Percentiles rank a stretch among this genome's conserved stretches.
Evolutionary conservation across 257 asterid genomes (phyloP).

Genomic region (Catharanthus roseus): DNA sequence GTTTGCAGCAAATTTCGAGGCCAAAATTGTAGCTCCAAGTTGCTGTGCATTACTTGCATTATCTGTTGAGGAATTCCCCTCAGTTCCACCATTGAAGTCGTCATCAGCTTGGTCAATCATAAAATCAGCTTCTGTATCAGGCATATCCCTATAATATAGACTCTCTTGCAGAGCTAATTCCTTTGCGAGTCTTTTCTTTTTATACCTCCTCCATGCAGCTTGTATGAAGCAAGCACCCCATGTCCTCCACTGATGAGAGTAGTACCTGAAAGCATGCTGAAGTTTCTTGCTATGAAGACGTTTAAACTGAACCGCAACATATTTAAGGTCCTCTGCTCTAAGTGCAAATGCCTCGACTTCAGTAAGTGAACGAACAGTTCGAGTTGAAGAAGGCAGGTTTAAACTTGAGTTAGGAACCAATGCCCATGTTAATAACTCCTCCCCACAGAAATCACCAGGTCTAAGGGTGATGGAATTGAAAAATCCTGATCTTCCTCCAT

Average conservation of each 20-base stretch:
- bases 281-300: slow-evolving; percentile 88
- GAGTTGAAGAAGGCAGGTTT: slow-evolving; percentile 78
- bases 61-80: slow-evolving; percentile 15
- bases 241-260: slow-evolving; percentile 93
- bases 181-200: slow-evolving; percentile 48
- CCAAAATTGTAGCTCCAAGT: slow-evolving; percentile 65
- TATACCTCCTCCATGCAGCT: slow-evolving; percentile 75
- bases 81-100: slow-evolving; percentile 12
- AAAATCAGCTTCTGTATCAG: slow-evolving; percentile 6
- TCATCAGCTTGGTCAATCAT: slow-evolving; percentile 12
- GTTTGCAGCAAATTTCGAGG: slow-evolving; percentile 69
- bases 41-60: slow-evolving; percentile 32
- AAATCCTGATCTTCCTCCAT: slow-evolving; percentile 88
- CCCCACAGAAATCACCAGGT: slow-evolving; percentile 90
- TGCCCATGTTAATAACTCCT: slow-evolving; percentile 94
- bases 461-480: slow-evolving; percentile 74
- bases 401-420: slow-evolving; percentile 59
- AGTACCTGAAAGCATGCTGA: slow-evolving; percentile 85
- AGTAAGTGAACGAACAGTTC: slow-evolving; percentile 65
- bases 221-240: slow-evolving; percentile 84
- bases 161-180: slow-evolving; percentile 53
- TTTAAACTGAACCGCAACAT: slow-evolving; percentile 71
- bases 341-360: slow-evolving; percentile 94
- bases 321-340: slow-evolving; percentile 84
- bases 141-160: slow-evolving; percentile 16